A percentile compares a stretch with the other conserved stretches of the same genome.
phyloP scores from a whole-genome alignment of 305 asterid species.

The Solanum hybrid region DNA sequence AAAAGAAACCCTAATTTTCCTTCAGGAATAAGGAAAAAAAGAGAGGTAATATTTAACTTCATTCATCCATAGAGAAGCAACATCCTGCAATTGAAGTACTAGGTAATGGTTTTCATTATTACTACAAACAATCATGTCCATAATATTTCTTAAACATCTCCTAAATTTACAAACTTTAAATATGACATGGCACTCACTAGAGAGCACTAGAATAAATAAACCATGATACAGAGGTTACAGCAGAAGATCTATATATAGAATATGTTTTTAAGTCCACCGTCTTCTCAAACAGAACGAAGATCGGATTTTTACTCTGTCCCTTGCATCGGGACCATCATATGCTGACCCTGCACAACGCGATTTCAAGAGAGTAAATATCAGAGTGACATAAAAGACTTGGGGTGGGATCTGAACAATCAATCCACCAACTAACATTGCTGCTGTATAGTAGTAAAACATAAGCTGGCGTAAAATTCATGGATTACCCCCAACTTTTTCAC shows the following conservation, averaged over 20 bases:
- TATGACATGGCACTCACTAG: constrained; percentile 8
- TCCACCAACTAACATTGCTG: not conserved
- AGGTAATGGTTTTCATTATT: constrained; percentile 1
- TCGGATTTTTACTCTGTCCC: constrained; percentile 35
- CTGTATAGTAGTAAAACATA: not conserved
- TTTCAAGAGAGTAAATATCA: constrained; percentile 7
- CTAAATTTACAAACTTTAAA: constrained; percentile 26
- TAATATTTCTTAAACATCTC: not conserved
- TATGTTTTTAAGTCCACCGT: constrained; percentile 12
- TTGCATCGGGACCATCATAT: constrained; percentile 54
- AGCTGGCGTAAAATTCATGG: not conserved
- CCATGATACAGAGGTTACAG: constrained; percentile 19
- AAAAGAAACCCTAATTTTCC: not conserved
- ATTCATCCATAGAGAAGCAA: not conserved
- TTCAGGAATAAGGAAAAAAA: not conserved
- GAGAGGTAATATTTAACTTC: not conserved
- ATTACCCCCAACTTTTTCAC: not conserved
- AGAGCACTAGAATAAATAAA: constrained; percentile 10
- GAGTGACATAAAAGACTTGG: not conserved
- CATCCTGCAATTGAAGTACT: not conserved
- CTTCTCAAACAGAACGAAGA: constrained; percentile 14
- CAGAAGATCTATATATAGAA: constrained; percentile 12
- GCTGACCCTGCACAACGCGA: constrained; percentile 38
- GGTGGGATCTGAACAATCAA: not conserved
- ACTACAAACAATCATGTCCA: constrained; percentile 2